phyloP scores from a whole-genome alignment of 768 basidiomycete genomes.

The Hericium coralloides region DNA sequence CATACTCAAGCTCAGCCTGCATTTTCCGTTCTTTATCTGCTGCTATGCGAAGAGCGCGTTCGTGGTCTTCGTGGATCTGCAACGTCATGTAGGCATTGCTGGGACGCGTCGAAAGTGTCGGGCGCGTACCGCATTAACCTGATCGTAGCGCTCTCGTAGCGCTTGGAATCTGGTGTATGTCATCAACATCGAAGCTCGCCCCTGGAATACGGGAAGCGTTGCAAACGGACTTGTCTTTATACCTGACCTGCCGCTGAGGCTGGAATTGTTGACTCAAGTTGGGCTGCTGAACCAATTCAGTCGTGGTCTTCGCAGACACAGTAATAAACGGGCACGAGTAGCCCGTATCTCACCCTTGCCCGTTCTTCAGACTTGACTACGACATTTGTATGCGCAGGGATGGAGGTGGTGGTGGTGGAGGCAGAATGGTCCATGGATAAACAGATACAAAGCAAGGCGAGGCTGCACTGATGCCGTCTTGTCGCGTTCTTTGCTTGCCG shows the following conservation, averaged over 20 bases:
- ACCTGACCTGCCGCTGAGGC: constrained; percentile 6
- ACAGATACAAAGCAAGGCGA: neutral
- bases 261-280: neutral
- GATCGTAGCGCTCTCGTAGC: constrained; percentile 12
- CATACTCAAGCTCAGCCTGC: constrained; percentile 13
- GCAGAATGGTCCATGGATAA: neutral
- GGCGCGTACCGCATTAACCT: constrained; percentile 4
- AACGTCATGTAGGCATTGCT: neutral
- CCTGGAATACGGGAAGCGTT: neutral
- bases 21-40: constrained; percentile 12
- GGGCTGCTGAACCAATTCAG: neutral
- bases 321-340: too few relatives aligned
- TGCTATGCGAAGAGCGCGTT: constrained; percentile 5
- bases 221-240: constrained; percentile 14
- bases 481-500: neutral
- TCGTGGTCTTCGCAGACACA: too few relatives aligned
- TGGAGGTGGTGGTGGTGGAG: neutral
- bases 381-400: constrained; percentile 1
- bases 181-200: neutral
- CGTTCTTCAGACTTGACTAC: constrained; percentile 14
- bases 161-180: constrained; percentile 8
- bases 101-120: neutral
- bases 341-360: constrained; percentile 1
- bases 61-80: constrained; percentile 8
- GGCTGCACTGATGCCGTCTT: neutral